Percentiles rank a stretch among this genome's conserved stretches.
phyloP scores from a whole-genome alignment of 495 filamentous ascomycete species.

The Hypoxylon subgilvum region DNA sequence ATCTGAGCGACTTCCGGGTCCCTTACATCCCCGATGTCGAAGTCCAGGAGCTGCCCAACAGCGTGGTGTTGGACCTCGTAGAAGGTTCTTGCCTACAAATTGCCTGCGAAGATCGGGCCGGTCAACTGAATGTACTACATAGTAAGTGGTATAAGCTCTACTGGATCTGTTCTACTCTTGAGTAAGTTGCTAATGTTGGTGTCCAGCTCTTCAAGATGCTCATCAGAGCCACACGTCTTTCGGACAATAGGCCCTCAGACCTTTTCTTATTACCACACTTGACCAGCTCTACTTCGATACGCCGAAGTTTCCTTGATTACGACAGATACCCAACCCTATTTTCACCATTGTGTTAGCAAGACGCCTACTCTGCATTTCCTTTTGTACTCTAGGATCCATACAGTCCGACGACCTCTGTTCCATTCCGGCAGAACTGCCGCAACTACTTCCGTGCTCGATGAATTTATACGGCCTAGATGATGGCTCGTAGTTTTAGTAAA shows the following conservation, averaged over 20 bases:
- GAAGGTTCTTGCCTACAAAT: slow-evolving; percentile 85
- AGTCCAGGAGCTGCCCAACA: slow-evolving; percentile 84
- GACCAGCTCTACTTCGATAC: slow-evolving; percentile 9
- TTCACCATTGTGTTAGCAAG: slow-evolving; percentile 21
- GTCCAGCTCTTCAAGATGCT: slow-evolving; percentile 55
- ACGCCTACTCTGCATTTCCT: slow-evolving; percentile 39
- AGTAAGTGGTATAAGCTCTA: slow-evolving; percentile 55
- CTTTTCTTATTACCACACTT: slow-evolving; percentile 3
- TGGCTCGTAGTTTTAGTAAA: slow-evolving; percentile 7
- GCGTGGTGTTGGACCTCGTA: slow-evolving; percentile 80
- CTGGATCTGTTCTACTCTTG: background rate
- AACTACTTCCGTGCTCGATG: slow-evolving; percentile 13
- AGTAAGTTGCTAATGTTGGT: slow-evolving; percentile 20
- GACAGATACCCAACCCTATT: slow-evolving; percentile 42
- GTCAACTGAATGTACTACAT: slow-evolving; percentile 70
- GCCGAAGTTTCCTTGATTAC: slow-evolving; percentile 32
- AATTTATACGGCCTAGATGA: slow-evolving; percentile 4
- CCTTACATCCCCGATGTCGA: slow-evolving; percentile 87
- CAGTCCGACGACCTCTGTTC: slow-evolving; percentile 28
- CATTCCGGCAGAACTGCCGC: slow-evolving; percentile 11
- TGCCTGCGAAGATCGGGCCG: slow-evolving; percentile 78
- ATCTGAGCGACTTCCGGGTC: slow-evolving; percentile 77
- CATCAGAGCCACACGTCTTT: slow-evolving; percentile 51
- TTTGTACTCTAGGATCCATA: slow-evolving; percentile 34
- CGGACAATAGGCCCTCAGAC: slow-evolving; percentile 40